Conservation (phyloP, 805 yeast species). For the Suhomyces vadensis region DNA sequence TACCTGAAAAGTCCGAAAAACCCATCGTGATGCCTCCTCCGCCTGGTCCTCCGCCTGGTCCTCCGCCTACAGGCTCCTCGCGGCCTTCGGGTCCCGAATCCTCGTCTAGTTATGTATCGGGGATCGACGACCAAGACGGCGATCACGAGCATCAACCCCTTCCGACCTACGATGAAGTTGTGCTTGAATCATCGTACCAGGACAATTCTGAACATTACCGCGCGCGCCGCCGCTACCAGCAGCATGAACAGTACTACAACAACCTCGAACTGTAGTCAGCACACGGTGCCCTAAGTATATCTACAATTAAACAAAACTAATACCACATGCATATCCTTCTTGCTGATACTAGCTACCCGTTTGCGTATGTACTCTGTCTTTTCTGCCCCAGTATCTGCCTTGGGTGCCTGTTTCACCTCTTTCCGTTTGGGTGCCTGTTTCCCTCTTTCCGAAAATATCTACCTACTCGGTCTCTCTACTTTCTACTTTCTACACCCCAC, state of each 20-base stretch:
- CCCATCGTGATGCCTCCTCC: background rate
- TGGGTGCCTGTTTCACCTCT: no score
- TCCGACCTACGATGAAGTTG: slow-evolving; percentile 42
- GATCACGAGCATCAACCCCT: slow-evolving; percentile 13
- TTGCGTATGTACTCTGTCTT: no score
- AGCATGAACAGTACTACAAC: slow-evolving; percentile 28
- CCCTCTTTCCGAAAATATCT: no score
- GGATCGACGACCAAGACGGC: background rate
- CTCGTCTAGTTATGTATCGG: background rate
- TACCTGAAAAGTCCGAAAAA: background rate
- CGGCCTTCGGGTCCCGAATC: background rate
- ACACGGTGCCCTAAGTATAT: no score
- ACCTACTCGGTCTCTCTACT: no score
- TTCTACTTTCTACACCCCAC: no score
- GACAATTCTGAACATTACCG: slow-evolving; percentile 33
- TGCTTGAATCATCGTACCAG: slow-evolving; percentile 31
- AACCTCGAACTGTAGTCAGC: slow-evolving; percentile 22
- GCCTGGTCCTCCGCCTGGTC: background rate
- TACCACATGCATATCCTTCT: no score
- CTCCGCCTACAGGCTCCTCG: background rate
- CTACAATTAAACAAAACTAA: no score
- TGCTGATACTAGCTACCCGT: no score
- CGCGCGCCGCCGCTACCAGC: slow-evolving; percentile 37
- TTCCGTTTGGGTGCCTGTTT: no score
- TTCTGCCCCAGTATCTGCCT: no score